Percentiles rank a stretch among this genome's conserved stretches.
Evolutionary conservation across 805 yeast genomes (phyloP).

Genomic region (Lipomyces lipofer): DNA sequence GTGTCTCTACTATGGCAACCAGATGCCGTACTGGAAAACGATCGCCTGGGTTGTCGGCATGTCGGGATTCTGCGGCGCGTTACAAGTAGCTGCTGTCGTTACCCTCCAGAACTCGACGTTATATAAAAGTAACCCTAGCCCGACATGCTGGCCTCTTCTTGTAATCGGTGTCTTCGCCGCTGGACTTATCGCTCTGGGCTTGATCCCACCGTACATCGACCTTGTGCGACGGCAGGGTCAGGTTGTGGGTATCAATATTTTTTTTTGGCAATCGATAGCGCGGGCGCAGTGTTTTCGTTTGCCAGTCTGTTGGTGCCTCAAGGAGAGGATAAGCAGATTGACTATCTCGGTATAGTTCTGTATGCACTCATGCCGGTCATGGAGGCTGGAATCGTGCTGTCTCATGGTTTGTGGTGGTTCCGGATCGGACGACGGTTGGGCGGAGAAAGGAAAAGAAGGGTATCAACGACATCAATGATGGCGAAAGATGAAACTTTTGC

Average conservation of each 20-base stretch:
- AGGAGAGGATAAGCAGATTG: too few species aligned
- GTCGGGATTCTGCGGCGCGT: constrained; percentile 51
- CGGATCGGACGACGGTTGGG: constrained; percentile 16
- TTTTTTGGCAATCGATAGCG: constrained; percentile 73
- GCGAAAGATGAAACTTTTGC: too few species aligned
- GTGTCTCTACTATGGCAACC: constrained; percentile 52
- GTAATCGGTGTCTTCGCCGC: constrained; percentile 82
- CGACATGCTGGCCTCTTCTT: constrained; percentile 71
- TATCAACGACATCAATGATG: too few species aligned
- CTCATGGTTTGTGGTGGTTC: constrained; percentile 48
- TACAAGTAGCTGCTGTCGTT: constrained; percentile 69
- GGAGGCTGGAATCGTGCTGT: constrained; percentile 73
- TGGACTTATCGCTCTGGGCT: constrained; percentile 69
- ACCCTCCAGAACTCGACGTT: constrained; percentile 47
- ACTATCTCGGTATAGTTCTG: too few species aligned
- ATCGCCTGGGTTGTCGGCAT: constrained; percentile 43
- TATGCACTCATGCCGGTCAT: constrained; percentile 70
- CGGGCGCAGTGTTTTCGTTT: constrained; percentile 81
- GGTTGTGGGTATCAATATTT: constrained; percentile 85
- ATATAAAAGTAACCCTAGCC: constrained; percentile 41
- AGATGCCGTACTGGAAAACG: constrained; percentile 41
- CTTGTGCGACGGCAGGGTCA: constrained; percentile 74
- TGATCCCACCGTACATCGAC: constrained; percentile 88
- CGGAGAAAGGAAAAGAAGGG: neutral
- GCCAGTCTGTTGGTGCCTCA: constrained; percentile 54